Base-by-base conservation (phyloP, 169 alveolate genomes). In the Eimeria sp. region DNA sequence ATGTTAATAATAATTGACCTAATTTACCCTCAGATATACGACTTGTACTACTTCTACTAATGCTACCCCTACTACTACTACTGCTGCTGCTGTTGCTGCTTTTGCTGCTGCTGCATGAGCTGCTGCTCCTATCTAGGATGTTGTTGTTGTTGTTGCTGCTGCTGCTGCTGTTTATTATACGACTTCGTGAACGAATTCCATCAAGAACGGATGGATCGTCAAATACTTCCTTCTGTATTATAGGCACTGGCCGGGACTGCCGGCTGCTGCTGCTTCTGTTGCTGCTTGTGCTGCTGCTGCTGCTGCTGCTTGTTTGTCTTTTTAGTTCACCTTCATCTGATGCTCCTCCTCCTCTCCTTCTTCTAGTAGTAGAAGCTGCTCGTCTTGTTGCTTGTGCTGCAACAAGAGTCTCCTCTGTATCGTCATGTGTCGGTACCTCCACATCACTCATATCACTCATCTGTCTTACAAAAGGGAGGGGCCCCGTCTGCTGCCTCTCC, bases 1-100 rank as follows among this genome's bases (percentile, higher is more conserved):
- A 97, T 40, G 98, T 97, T 75, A 97, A 76, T 40, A 93, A 5
- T 18, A 91, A 7, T 70, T 91, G 95, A 27, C 27, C 57, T 34
- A 84, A 18, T 78, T 84, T 84, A 30, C 92, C 92, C 92, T 84
- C 92, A 58, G 92, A 84, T 13, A 58, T 16, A 43, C 76, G 76
- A 43, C 58, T 30, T 57, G 58, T 84, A 78, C 76, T 84, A 78
- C 76, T 58, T 20, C 57, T 84, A 78, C 78, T 84, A 61, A 57
- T 84, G 92, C 45, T 57, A 61, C 57, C 34, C 61, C 30, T 84
- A 45, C 70, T 80, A 70, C 51, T 43, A 5, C 30, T 76, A 65
- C 30, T 76, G 80, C 10, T 70, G 18, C 49, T 27, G 51, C n/a
- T 70, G 80, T 10, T 84, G 92, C 76, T 58, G 58, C 57, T 84